These are phyloP conservation scores for Fusarium sp. DNA, from an alignment of 2,329 filamentous ascomycete genomes.

Conservation along the genomic window DNA sequence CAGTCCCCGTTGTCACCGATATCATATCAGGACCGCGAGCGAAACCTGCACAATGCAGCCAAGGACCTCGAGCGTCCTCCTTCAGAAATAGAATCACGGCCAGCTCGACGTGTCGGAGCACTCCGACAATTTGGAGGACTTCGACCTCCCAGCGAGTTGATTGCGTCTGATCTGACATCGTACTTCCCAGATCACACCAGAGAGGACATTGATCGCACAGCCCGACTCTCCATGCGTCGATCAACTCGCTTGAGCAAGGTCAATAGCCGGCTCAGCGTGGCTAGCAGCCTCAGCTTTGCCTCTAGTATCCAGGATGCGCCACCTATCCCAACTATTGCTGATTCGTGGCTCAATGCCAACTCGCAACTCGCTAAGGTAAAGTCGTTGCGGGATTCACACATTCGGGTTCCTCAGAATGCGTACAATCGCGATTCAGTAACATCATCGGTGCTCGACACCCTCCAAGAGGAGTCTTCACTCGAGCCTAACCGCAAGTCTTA, in stretches of 20 bases:
- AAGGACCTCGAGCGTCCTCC: slow-evolving; percentile 68
- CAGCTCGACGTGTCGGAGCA: slow-evolving; percentile 60
- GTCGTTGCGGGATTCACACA: slow-evolving; percentile 60
- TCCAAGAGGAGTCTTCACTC: slow-evolving; percentile 88
- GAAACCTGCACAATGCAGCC: slow-evolving; percentile 70
- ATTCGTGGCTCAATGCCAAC: slow-evolving; percentile 80
- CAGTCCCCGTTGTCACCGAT: slow-evolving; percentile 89
- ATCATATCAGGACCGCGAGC: slow-evolving; percentile 76
- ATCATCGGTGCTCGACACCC: slow-evolving; percentile 87
- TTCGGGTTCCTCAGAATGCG: slow-evolving; percentile 49
- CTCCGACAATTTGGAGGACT: slow-evolving; percentile 90
- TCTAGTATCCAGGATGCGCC: slow-evolving; percentile 94
- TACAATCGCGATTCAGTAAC: slow-evolving; percentile 86
- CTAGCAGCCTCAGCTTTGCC: slow-evolving; percentile 91
- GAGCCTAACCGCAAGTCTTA: slow-evolving; percentile 96
- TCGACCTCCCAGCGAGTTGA: slow-evolving; percentile 94
- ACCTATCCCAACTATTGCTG: slow-evolving; percentile 93
- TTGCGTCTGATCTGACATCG: slow-evolving; percentile 93
- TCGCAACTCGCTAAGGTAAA: slow-evolving; percentile 54
- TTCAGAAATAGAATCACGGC: slow-evolving; percentile 58
- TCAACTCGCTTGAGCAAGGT: slow-evolving; percentile 92
- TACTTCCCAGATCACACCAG: slow-evolving; percentile 97
- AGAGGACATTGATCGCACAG: slow-evolving; percentile 95
- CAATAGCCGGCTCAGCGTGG: slow-evolving; percentile 91
- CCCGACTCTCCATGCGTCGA: slow-evolving; percentile 89